Base-by-base conservation (phyloP, 2,329 filamentous ascomycete species). In the Colletotrichum higginsianum region DNA sequence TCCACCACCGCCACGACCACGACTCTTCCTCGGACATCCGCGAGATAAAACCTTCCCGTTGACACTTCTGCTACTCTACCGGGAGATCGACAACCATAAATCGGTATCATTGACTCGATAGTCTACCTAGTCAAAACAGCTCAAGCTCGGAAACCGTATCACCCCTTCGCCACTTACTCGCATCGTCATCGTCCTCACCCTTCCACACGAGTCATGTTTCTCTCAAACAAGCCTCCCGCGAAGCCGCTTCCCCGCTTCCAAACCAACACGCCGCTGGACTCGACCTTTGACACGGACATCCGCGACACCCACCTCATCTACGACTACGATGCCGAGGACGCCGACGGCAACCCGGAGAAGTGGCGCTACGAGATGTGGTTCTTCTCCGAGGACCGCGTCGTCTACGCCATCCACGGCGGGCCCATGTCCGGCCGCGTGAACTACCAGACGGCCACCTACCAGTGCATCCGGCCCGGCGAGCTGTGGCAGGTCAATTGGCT, bases 341-440 rank as follows among this genome's bases (percentile, higher is more conserved):
- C 73, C 2, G 67, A 84, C 1, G 86, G 87, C 12, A 86, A 86
- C 6, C 84, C 86, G 0, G 86, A 89, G 62, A 90, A 88, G 76
- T 90, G 88, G 89, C 84, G 86, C 2, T 90, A 90, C 74, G 88
- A 90, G 71, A 85, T 90, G 76, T 90, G 88, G 88, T 89, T 89
- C 79, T 87, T 86, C 75, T 88, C 84, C n/a, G 79, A 84, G 21
- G 79, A 84, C 65, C 84, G 87, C 5, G 84, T 89, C 58, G 85
- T 90, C 70, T 90, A 90, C 74, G 84, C 85, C 30, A 90, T 90
- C 66, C 88, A 90, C 74, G 87, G 88, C 4, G 88, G 88, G 0
- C 88, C 88, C 3, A 90, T 90, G 88, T 84, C 85, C 0, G 87
- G 87, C 2, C 83, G 86, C 3, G 79, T 80, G 62, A 89, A 89